These are phyloP conservation scores for Daldinia sp. DNA, from an alignment of 2,329 filamentous ascomycete species.

Conservation along the genomic window DNA sequence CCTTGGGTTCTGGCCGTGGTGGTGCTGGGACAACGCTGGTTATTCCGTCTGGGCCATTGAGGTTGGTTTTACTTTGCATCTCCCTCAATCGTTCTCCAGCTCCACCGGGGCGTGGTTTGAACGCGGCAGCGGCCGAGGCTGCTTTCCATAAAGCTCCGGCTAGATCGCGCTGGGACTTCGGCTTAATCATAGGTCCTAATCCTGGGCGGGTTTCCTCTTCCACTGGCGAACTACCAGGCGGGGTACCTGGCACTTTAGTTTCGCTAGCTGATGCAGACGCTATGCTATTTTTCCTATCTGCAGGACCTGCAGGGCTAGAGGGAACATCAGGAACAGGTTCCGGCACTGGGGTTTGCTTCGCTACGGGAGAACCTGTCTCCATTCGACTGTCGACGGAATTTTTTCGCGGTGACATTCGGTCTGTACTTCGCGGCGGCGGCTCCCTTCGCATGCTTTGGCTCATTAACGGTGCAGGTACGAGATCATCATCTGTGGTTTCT, in stretches of 20 bases:
- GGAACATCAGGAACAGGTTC: constrained; percentile 37
- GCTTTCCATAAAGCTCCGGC: constrained; percentile 84
- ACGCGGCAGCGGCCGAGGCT: constrained; percentile 76
- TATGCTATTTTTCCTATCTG: constrained; percentile 37
- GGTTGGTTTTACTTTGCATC: constrained; percentile 64
- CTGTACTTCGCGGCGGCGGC: constrained; percentile 65
- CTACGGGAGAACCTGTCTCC: constrained; percentile 52
- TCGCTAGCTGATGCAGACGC: constrained; percentile 42
- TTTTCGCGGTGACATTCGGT: constrained; percentile 62
- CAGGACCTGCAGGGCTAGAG: constrained; percentile 19
- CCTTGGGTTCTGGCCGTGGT: constrained; percentile 59
- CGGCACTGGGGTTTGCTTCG: constrained; percentile 45
- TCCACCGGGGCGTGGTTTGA: constrained; percentile 89
- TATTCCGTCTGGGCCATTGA: constrained; percentile 87
- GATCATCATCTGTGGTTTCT: constrained; percentile 60
- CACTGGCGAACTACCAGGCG: constrained; percentile 48
- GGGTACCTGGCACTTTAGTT: constrained; percentile 48
- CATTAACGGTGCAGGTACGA: constrained; percentile 70
- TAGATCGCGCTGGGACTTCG: constrained; percentile 78
- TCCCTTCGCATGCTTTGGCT: constrained; percentile 63
- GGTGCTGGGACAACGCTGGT: constrained; percentile 89
- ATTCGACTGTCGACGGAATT: constrained; percentile 55
- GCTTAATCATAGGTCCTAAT: constrained; percentile 90
- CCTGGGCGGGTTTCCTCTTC: constrained; percentile 72
- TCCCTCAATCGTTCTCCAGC: constrained; percentile 83